Evolutionary conservation across 805 yeast genomes (phyloP).

Genomic region (Starmerella riodocensis): DNA sequence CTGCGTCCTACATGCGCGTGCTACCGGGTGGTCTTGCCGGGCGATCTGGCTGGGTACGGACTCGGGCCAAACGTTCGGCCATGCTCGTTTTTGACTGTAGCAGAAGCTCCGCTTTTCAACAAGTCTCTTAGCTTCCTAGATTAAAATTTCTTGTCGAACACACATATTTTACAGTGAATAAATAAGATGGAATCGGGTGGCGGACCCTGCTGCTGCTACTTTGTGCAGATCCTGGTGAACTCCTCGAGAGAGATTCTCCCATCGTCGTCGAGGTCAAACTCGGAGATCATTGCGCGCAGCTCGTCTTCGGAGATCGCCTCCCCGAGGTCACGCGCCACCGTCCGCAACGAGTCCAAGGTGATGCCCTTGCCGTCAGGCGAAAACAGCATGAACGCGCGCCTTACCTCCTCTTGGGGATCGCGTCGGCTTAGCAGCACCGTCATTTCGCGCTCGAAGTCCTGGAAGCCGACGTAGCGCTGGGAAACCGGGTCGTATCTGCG

Average conservation of each 20-base stretch:
- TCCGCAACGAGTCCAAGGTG: conserved; percentile 63
- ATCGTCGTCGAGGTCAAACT: conserved; percentile 90
- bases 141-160: too few species aligned
- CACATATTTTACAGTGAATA: too few species aligned
- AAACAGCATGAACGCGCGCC: conserved; percentile 87
- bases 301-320: conserved; percentile 89
- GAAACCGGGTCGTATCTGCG: conserved; percentile 55
- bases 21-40: too few species aligned
- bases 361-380: conserved; percentile 86
- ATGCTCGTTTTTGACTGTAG: too few species aligned
- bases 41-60: too few species aligned
- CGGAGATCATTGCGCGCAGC: conserved; percentile 91
- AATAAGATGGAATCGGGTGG: neutral
- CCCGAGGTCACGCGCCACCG: conserved; percentile 85
- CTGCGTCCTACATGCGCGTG: too few species aligned
- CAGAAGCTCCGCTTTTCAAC: too few species aligned
- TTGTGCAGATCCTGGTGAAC: conserved; percentile 25
- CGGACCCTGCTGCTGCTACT: neutral
- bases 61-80: too few species aligned
- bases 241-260: conserved; percentile 50
- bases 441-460: conserved; percentile 65
- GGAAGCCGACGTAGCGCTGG: conserved; percentile 43
- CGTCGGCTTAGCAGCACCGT: conserved; percentile 72
- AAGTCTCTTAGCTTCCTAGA: too few species aligned
- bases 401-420: conserved; percentile 86